Conservation (phyloP, 495 filamentous ascomycete species). For the Hypoxylon lienhwacheense region DNA sequence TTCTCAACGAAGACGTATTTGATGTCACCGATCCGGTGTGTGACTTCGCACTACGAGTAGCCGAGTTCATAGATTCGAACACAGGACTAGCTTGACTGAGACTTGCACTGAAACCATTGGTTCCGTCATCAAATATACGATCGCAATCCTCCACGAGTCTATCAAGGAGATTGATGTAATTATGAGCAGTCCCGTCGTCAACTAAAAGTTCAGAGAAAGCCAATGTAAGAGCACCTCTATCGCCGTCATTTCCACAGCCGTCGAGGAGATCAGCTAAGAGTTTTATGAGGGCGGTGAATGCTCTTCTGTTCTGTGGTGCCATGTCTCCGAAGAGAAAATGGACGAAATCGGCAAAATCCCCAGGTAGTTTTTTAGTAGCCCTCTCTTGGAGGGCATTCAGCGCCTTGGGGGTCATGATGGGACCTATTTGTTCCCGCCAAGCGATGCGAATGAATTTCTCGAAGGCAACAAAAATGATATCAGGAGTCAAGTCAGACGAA, state of each 20-base stretch:
- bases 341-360: conserved; percentile 86
- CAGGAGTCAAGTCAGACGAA: conserved; percentile 74
- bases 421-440: conserved; percentile 87
- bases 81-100: conserved; percentile 37
- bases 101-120: conserved; percentile 46
- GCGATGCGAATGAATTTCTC: conserved; percentile 89
- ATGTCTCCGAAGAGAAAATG: conserved; percentile 73
- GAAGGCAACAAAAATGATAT: conserved; percentile 91
- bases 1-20: conserved; percentile 80
- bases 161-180: conserved; percentile 89
- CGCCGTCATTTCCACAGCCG: conserved; percentile 91
- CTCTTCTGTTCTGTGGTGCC: conserved; percentile 89
- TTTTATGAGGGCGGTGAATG: conserved; percentile 80
- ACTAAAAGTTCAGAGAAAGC: conserved; percentile 90
- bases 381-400: conserved; percentile 72
- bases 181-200: conserved; percentile 71
- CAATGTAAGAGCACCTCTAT: conserved; percentile 84
- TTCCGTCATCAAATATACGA: conserved; percentile 74
- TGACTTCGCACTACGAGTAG: conserved; percentile 49
- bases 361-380: conserved; percentile 70
- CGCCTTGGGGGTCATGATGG: conserved; percentile 66
- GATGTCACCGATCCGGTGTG: conserved; percentile 56
- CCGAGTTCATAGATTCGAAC: conserved; percentile 53
- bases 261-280: conserved; percentile 87
- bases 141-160: conserved; percentile 91